Evolutionary conservation across 129 eudicot genomes (phyloP).

Genomic region (Flaveria linearis): DNA sequence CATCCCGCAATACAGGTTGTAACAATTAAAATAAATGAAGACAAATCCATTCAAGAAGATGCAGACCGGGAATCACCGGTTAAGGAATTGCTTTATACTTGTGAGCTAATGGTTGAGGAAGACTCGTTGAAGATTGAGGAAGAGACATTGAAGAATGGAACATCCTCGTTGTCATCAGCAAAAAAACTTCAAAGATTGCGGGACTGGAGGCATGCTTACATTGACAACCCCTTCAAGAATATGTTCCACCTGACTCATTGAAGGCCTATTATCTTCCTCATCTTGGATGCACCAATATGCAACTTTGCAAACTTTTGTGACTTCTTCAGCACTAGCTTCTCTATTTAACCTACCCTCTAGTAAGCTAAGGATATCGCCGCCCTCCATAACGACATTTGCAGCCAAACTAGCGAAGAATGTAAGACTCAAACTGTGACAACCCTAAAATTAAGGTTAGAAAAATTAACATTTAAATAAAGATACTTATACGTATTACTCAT

Average conservation of each 20-base stretch:
- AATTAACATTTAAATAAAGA: too few species aligned
- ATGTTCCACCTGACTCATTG: slow-evolving; percentile 66
- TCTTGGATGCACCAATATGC: slow-evolving; percentile 91
- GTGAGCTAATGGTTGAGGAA: slow-evolving; percentile 15
- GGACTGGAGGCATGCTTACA: slow-evolving; percentile 63
- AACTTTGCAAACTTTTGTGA: slow-evolving; percentile 52
- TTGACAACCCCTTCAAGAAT: slow-evolving; percentile 72
- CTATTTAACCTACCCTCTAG: slow-evolving; percentile 56
- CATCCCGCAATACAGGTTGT: too few species aligned
- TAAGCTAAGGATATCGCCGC: slow-evolving; percentile 67
- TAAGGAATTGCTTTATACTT: not conserved
- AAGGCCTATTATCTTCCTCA: slow-evolving; percentile 63
- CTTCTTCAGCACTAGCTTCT: slow-evolving; percentile 51
- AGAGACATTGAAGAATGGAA: slow-evolving; percentile 37
- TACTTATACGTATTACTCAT: too few species aligned
- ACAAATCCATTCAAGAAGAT: not conserved
- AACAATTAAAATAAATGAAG: too few species aligned
- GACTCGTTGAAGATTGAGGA: not conserved
- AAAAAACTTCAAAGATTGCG: slow-evolving; percentile 47
- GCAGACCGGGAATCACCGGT: slow-evolving; percentile 22
- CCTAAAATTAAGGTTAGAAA: too few species aligned
- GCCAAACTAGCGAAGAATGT: slow-evolving; percentile 60
- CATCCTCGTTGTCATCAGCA: slow-evolving; percentile 35
- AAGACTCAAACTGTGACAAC: slow-evolving; percentile 7
- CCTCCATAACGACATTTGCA: slow-evolving; percentile 41